Conservation (phyloP, 75 land plant species). For the Selaginella tamariscina region DNA sequence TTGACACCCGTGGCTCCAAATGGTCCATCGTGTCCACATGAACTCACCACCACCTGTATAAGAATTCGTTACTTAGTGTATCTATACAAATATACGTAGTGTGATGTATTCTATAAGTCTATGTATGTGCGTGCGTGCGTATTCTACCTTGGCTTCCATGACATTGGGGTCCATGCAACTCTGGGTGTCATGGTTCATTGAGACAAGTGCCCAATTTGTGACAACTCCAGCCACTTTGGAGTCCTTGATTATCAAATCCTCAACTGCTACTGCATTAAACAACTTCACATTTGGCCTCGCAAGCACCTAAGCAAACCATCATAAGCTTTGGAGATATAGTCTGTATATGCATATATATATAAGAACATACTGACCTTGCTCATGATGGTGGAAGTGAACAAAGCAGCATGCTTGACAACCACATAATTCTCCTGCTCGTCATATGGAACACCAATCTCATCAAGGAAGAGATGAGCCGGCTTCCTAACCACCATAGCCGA, state of each 20-base stretch:
- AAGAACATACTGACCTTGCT: too few species aligned
- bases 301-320: too few species aligned
- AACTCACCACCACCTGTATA: slow-evolving; percentile 90
- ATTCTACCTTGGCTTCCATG: slow-evolving; percentile 97
- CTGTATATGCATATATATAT: too few species aligned
- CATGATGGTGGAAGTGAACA: slow-evolving; percentile 91
- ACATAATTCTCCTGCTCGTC: slow-evolving; percentile 77
- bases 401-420: slow-evolving; percentile 83
- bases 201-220: slow-evolving; percentile 94
- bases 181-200: slow-evolving; percentile 85
- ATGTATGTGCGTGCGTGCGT: too few species aligned
- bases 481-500: slow-evolving; percentile 91
- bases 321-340: too few species aligned
- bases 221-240: slow-evolving; percentile 73
- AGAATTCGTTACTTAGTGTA: too few species aligned
- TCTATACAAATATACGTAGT: too few species aligned
- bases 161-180: slow-evolving; percentile 97
- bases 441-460: slow-evolving; percentile 72
- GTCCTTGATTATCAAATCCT: slow-evolving; percentile 78
- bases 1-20: slow-evolving; percentile 96
- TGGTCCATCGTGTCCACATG: slow-evolving; percentile 93
- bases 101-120: too few species aligned
- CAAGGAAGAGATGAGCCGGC: slow-evolving; percentile 77
- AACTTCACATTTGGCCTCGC: slow-evolving; percentile 95
- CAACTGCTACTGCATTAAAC: slow-evolving; percentile 92